phyloP scores from a whole-genome alignment of 345 rosid species.

The Salix koriyanagi region DNA sequence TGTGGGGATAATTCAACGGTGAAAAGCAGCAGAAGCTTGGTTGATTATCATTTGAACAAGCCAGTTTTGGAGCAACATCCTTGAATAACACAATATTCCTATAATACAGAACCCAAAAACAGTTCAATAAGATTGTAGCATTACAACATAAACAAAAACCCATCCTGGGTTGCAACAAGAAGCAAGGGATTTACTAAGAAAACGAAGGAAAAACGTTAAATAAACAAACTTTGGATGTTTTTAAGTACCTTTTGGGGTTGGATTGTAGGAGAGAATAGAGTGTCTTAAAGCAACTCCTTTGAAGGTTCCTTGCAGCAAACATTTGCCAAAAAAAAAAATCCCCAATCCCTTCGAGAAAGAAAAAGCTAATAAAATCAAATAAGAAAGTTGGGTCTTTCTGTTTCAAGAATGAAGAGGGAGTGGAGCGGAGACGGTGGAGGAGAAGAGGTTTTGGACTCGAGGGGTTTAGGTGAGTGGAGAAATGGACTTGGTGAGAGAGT shows the following conservation, averaged over 20 bases:
- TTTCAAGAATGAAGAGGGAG: too few relatives aligned
- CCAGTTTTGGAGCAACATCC: slow-evolving; percentile 16
- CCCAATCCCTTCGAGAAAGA: neutral
- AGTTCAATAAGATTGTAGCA: neutral
- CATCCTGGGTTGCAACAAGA: neutral
- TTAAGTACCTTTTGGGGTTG: slow-evolving; percentile 41
- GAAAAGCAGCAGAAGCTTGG: slow-evolving; percentile 4
- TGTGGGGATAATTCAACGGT: slow-evolving; percentile 11
- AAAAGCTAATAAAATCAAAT: too few relatives aligned
- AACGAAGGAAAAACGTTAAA: neutral
- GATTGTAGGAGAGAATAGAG: slow-evolving; percentile 48
- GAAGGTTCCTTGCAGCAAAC: slow-evolving; percentile 58
- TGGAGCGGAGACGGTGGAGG: too few relatives aligned
- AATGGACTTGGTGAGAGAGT: too few relatives aligned
- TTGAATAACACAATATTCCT: slow-evolving; percentile 33
- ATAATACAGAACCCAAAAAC: slow-evolving; percentile 4
- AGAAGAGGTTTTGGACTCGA: too few relatives aligned
- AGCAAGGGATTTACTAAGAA: neutral
- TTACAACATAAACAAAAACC: neutral
- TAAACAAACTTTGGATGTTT: neutral
- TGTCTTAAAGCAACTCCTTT: slow-evolving; percentile 35
- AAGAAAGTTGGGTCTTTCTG: too few relatives aligned
- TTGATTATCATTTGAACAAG: slow-evolving; percentile 12
- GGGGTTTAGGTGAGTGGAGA: too few relatives aligned
- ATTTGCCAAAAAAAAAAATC: slow-evolving; percentile 21